Evolutionary conservation across 129 eudicot genomes (phyloP).

Genomic region (Artemisia argyi): DNA sequence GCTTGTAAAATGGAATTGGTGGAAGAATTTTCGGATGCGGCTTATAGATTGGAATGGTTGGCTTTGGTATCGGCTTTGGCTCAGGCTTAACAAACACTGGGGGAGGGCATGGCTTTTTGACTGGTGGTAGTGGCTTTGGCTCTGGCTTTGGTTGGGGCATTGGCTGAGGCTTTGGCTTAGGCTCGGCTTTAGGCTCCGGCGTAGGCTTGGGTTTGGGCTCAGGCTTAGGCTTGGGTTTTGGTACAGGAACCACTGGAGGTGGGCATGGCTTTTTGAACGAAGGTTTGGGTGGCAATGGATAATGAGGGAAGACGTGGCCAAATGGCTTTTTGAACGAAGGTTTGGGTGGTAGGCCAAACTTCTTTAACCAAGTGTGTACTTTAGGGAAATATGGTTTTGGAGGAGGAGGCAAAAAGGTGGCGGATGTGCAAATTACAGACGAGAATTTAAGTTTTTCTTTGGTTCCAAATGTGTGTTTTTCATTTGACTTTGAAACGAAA

Average conservation of each 20-base stretch:
- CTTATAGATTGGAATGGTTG: conserved; percentile 9
- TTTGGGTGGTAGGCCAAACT: too few relatives aligned
- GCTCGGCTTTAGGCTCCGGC: conserved; percentile 22
- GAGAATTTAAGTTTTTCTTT: conserved; percentile 62
- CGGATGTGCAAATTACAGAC: conserved; percentile 60
- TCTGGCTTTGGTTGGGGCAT: background rate
- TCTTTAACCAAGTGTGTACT: conserved; percentile 34
- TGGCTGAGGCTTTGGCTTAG: conserved; percentile 20
- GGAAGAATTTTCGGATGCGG: conserved; percentile 4
- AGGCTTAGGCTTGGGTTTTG: conserved; percentile 14
- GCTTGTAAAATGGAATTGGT: conserved; percentile 20
- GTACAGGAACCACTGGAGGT: conserved; percentile 34
- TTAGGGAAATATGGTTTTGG: too few relatives aligned
- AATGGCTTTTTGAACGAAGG: too few relatives aligned
- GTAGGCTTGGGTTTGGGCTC: conserved; percentile 13
- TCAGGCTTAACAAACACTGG: background rate
- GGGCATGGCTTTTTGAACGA: conserved; percentile 34
- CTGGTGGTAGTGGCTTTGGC: background rate
- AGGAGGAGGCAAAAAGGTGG: conserved; percentile 63
- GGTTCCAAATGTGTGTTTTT: conserved; percentile 58
- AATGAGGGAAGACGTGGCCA: conserved; percentile 34
- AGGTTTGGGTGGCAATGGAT: conserved; percentile 19
- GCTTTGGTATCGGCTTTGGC: conserved; percentile 13
- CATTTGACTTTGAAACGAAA: conserved; percentile 32
- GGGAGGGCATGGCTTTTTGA: background rate